Evolutionary conservation across 257 asterid genomes (phyloP).

Genomic region (Nicotiana noctiflora): DNA sequence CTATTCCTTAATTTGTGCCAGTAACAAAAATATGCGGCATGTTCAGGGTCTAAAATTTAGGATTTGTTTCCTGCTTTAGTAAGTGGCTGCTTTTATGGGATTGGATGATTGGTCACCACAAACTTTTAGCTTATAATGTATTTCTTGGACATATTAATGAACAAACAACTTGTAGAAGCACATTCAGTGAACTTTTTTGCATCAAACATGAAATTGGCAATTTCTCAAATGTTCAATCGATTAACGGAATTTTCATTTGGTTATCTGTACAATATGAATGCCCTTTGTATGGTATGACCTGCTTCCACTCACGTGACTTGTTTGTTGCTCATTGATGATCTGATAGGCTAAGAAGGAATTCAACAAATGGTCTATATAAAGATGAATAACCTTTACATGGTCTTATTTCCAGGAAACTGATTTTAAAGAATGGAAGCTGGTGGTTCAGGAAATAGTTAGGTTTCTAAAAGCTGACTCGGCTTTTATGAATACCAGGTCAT

Average conservation of each 20-base stretch:
- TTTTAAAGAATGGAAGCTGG: slow-evolving; percentile 97
- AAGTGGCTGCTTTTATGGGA: not conserved
- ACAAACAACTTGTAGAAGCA: not conserved
- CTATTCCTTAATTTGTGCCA: not conserved
- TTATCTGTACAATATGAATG: not conserved
- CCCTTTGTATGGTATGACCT: not conserved
- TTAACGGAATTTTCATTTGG: not conserved
- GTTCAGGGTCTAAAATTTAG: not conserved
- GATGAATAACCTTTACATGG: slow-evolving; percentile 20
- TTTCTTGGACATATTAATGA: not conserved
- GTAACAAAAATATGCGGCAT: not conserved
- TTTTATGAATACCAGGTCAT: slow-evolving; percentile 89
- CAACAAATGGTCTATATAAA: not conserved
- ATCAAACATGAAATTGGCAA: not conserved
- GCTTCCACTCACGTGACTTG: not conserved
- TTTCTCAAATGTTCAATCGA: not conserved
- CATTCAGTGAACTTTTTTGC: not conserved
- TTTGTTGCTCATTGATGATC: not conserved
- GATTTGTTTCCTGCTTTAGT: not conserved
- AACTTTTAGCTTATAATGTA: not conserved
- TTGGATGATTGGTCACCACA: not conserved
- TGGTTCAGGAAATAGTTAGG: slow-evolving; percentile 88
- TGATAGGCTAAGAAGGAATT: not conserved
- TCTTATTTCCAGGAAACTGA: slow-evolving; percentile 84
- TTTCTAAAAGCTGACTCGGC: slow-evolving; percentile 94